Evolutionary conservation across 768 basidiomycete genomes (phyloP).

Genomic region (Trametes maxima): DNA sequence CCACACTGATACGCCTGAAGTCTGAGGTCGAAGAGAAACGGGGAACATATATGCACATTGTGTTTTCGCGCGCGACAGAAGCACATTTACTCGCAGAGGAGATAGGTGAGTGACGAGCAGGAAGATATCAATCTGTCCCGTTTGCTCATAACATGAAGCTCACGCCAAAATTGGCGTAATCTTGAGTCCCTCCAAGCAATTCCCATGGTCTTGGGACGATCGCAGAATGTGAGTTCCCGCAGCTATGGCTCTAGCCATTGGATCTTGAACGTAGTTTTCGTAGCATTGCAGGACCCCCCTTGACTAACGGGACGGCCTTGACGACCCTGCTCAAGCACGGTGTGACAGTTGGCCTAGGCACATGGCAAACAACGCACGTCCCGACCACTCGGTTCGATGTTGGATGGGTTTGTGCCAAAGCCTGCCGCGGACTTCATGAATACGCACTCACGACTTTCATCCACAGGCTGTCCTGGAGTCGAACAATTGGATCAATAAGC

Average conservation of each 20-base stretch:
- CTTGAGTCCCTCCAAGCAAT: conserved; percentile 60
- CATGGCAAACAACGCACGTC: conserved; percentile 37
- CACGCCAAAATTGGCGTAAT: conserved; percentile 42
- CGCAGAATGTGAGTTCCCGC: conserved; percentile 52
- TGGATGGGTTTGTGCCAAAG: conserved; percentile 37
- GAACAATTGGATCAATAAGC: conserved; percentile 39
- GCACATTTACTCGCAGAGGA: conserved; percentile 72
- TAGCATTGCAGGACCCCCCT: conserved; percentile 70
- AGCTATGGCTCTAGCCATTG: not conserved
- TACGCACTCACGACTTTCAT: not conserved
- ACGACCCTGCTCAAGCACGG: conserved; percentile 56
- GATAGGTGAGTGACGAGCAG: conserved; percentile 46
- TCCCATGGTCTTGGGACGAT: conserved; percentile 63
- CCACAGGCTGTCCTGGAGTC: conserved; percentile 44
- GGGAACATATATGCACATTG: conserved; percentile 50
- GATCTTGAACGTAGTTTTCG: not conserved
- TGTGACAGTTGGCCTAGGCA: conserved; percentile 64
- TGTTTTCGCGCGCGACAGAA: conserved; percentile 67
- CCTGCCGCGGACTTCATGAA: not conserved
- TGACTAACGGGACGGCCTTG: conserved; percentile 57
- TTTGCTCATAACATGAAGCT: not conserved
- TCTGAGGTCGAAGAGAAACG: conserved; percentile 55
- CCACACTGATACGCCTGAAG: conserved; percentile 71
- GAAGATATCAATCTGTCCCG: not conserved
- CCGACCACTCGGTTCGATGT: conserved; percentile 41